These are phyloP conservation scores for Houttuynia cordata DNA, from an alignment of 164 flowering plant genomes.

Conservation along the genomic window DNA sequence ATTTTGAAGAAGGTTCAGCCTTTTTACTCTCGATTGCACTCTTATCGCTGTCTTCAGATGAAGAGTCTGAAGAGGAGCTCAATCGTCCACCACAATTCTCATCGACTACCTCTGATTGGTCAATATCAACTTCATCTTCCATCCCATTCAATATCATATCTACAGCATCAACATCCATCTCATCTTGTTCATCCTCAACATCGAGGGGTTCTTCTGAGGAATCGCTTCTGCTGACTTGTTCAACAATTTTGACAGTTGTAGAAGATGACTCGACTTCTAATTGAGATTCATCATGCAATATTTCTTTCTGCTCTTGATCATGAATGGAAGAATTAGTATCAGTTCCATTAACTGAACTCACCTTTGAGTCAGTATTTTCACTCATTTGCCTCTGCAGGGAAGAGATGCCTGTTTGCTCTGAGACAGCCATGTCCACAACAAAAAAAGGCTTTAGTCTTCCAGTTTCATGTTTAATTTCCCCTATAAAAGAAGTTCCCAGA, in stretches of 20 bases:
- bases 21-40: conserved; percentile 1
- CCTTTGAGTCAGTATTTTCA: conserved; percentile 58
- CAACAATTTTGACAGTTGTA: conserved; percentile 19
- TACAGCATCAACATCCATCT: conserved; percentile 12
- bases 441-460: conserved; percentile 46
- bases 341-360: conserved; percentile 62
- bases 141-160: not conserved
- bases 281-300: conserved; percentile 26
- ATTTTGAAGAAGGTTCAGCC: conserved; percentile 3
- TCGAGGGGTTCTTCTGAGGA: conserved; percentile 34
- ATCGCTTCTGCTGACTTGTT: conserved; percentile 41
- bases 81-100: conserved; percentile 15
- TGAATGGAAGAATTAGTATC: conserved; percentile 32
- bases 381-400: conserved; percentile 51
- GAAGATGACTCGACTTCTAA: conserved; percentile 24
- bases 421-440: conserved; percentile 31
- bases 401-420: conserved; percentile 36
- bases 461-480: conserved; percentile 30
- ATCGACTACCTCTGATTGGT: conserved; percentile 18
- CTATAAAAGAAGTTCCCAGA: conserved; percentile 43
- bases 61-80: conserved; percentile 12
- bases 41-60: conserved; percentile 6
- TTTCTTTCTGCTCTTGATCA: conserved; percentile 31
- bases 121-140: conserved; percentile 11
- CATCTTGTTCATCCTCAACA: conserved; percentile 21